Base-by-base conservation (phyloP, 257 asterid genomes). In the Cynanchum wilfordii region DNA sequence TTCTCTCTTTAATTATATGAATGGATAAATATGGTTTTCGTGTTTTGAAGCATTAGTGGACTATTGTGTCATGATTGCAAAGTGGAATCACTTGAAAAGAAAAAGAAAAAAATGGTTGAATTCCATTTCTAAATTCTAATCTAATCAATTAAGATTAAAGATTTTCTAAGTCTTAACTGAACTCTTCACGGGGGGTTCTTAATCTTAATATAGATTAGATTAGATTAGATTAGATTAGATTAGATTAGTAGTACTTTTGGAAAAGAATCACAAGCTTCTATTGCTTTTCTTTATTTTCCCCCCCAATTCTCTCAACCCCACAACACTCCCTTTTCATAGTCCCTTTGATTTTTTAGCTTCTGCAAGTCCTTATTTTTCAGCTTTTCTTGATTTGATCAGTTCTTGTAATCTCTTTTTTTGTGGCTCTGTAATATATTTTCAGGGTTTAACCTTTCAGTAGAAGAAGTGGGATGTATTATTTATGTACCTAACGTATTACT, bases 331-430 rank as follows among this genome's bases (percentile, higher is more conserved):
- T 65, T 78, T 54, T 66, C 73, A 62, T 76, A 76, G 70, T 78
- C 73, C 60, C 58, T 72, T 78, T 81, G 76, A 74, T n/a, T 33
- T 77, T 60, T 74, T 81, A 73, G 47, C 69, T 78, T 77, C 60
- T 84, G 73, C 79, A 74, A 69, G 64, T 56, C 74, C 60, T 42
- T 73, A 63, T 47, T 79, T 54, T 66, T 68, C 73, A 68, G 74
- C 72, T 66, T 74, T 42, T 80, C 52, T 74, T 29, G 71, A 73
- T 50, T 75, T 77, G 84, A 82, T 81, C 87, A 80, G 68, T 80
- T 79, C 65, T 75, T 71, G 67, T 63, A 73, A 33, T 73, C 79
- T 22, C 47, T 42, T 8, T 42, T 79, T 73, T 75, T 56, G n/a
- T 76, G 68, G 69, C 47, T 75, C 20, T 10, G 33, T 74, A 50